These are phyloP conservation scores for Dendrocalamus latiflorus DNA, from an alignment of 202 grass and related monocot genomes.

Conservation along the genomic window DNA sequence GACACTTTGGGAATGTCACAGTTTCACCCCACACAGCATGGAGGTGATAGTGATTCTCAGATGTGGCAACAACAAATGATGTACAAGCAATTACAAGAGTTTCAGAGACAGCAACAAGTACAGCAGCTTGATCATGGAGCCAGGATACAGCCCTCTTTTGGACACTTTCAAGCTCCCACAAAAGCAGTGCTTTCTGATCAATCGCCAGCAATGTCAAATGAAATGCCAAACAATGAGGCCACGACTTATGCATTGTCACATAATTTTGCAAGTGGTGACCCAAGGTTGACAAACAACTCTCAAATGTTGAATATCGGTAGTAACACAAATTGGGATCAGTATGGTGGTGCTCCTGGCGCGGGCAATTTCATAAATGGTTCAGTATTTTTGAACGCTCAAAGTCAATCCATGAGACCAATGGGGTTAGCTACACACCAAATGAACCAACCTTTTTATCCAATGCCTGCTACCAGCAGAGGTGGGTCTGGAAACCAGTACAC, in stretches of 20 bases:
- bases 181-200: conserved; percentile 54
- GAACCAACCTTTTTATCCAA: conserved; percentile 70
- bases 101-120: conserved; percentile 78
- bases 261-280: conserved; percentile 42
- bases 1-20: conserved; percentile 48
- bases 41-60: conserved; percentile 60
- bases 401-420: conserved; percentile 55
- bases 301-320: conserved; percentile 60
- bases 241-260: conserved; percentile 50
- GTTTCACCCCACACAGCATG: conserved; percentile 49
- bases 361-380: conserved; percentile 73
- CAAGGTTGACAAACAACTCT: conserved; percentile 47
- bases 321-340: conserved; percentile 60
- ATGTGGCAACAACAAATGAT: conserved; percentile 92
- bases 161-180: conserved; percentile 45
- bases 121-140: conserved; percentile 66
- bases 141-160: conserved; percentile 49
- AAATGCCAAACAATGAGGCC: conserved; percentile 59
- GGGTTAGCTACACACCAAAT: conserved; percentile 56
- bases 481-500: conserved; percentile 62
- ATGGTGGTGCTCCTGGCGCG: conserved; percentile 40
- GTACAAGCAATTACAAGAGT: conserved; percentile 83
- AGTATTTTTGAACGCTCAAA: conserved; percentile 54
- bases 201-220: conserved; percentile 48
- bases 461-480: conserved; percentile 53